phyloP scores from a whole-genome alignment of 2,329 filamentous ascomycete species.

The Epichloe typhina region DNA sequence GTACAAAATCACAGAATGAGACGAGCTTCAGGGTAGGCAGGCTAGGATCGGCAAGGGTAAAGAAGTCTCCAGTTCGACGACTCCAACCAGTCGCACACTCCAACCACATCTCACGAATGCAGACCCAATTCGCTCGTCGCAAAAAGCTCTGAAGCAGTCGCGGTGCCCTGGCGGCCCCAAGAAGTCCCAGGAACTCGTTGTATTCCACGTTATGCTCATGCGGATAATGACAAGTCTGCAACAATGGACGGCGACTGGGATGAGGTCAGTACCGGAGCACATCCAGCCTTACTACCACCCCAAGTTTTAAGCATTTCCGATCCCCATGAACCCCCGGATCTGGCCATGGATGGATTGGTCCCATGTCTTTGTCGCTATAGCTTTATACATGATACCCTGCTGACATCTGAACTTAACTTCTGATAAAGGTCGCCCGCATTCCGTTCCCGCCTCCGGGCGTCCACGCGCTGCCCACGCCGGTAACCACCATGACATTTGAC shows the following conservation, averaged over 20 bases:
- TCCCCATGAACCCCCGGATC: background rate
- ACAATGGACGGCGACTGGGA: slow-evolving; percentile 57
- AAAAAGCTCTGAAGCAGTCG: slow-evolving; percentile 4
- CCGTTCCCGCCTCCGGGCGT: slow-evolving; percentile 64
- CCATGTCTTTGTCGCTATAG: background rate
- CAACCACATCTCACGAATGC: background rate
- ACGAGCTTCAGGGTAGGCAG: background rate
- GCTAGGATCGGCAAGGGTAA: background rate
- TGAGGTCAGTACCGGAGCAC: slow-evolving; percentile 31
- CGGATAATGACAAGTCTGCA: slow-evolving; percentile 24
- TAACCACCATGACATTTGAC: slow-evolving; percentile 80
- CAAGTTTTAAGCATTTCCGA: background rate
- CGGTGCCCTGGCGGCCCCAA: slow-evolving; percentile 5
- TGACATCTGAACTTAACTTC: slow-evolving; percentile 4
- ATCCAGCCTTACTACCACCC: slow-evolving; percentile 11
- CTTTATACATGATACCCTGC: background rate
- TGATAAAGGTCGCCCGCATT: slow-evolving; percentile 59
- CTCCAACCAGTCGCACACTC: background rate
- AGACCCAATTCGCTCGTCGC: background rate
- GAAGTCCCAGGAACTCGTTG: background rate
- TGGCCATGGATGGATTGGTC: background rate
- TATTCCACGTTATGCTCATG: slow-evolving; percentile 18
- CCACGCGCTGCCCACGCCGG: slow-evolving; percentile 55
- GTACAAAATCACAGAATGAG: background rate
- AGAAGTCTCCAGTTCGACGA: background rate